phyloP scores from a whole-genome alignment of 1,284 basidiomycete species.

The Cystobasidium sp. region DNA sequence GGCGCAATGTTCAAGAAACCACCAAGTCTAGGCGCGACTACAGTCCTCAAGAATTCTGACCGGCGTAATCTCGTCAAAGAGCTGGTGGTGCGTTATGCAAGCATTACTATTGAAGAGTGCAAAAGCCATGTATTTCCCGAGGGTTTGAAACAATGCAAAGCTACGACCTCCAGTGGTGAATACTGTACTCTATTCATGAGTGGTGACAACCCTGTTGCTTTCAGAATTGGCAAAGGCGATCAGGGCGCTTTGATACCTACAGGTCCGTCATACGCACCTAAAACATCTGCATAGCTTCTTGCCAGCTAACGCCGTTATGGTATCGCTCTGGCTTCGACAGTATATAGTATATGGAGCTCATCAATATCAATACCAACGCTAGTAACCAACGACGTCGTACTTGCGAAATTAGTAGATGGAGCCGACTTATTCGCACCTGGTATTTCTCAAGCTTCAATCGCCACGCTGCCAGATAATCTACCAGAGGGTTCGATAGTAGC shows the following conservation, averaged over 20 bases:
- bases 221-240: constrained; percentile 38
- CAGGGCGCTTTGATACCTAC: constrained; percentile 31
- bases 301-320: background rate
- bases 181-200: constrained; percentile 20
- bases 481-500: constrained; percentile 27
- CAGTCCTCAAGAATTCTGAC: constrained; percentile 29
- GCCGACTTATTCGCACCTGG: constrained; percentile 41
- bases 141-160: constrained; percentile 32
- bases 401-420: constrained; percentile 32
- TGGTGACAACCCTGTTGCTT: constrained; percentile 29
- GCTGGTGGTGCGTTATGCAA: constrained; percentile 4
- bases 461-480: constrained; percentile 26
- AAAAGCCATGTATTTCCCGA: constrained; percentile 32
- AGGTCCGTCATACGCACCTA: constrained; percentile 1
- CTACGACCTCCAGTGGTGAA: constrained; percentile 32
- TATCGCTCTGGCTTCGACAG: background rate
- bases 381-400: constrained; percentile 39
- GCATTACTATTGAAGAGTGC: constrained; percentile 22
- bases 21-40: constrained; percentile 19
- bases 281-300: background rate
- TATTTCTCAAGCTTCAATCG: constrained; percentile 23
- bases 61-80: constrained; percentile 31
- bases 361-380: constrained; percentile 20
- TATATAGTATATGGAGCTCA: constrained; percentile 33
- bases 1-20: constrained; percentile 36